phyloP scores from a whole-genome alignment of 2,329 filamentous ascomycete species.

The Diaporthe sp. region DNA sequence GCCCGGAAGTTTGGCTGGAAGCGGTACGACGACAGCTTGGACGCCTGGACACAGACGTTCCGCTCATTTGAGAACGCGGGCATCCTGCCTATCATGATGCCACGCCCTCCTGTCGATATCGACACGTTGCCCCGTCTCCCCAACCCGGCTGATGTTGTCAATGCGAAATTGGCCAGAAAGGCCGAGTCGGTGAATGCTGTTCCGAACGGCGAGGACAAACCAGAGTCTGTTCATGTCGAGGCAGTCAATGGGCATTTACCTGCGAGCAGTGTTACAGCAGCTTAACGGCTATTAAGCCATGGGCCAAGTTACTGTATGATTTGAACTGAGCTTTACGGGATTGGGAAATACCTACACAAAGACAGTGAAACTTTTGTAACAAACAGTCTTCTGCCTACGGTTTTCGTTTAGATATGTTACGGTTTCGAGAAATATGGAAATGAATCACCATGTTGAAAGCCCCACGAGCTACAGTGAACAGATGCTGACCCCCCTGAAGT shows the following conservation, averaged over 20 bases:
- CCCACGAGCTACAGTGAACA: background rate
- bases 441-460: background rate
- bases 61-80: slow-evolving; percentile 40
- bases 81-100: slow-evolving; percentile 12
- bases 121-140: background rate
- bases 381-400: background rate
- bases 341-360: background rate
- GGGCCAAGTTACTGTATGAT: background rate
- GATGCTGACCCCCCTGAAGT: background rate
- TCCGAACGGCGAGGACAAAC: background rate
- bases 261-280: background rate
- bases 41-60: slow-evolving; percentile 39
- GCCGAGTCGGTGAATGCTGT: no score
- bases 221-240: background rate
- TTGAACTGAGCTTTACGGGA: background rate
- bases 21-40: slow-evolving; percentile 39
- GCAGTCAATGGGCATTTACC: background rate
- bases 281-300: background rate
- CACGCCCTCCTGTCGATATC: background rate
- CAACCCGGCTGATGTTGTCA: slow-evolving; percentile 7
- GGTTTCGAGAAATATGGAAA: no score
- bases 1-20: slow-evolving; percentile 41
- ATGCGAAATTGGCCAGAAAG: background rate
- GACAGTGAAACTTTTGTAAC: background rate
- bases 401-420: background rate